Evolutionary conservation across 176 grass and related monocot genomes (phyloP), one percentile per base, ranked within the genome.

Genomic region (Cocos nucifera): DNA sequence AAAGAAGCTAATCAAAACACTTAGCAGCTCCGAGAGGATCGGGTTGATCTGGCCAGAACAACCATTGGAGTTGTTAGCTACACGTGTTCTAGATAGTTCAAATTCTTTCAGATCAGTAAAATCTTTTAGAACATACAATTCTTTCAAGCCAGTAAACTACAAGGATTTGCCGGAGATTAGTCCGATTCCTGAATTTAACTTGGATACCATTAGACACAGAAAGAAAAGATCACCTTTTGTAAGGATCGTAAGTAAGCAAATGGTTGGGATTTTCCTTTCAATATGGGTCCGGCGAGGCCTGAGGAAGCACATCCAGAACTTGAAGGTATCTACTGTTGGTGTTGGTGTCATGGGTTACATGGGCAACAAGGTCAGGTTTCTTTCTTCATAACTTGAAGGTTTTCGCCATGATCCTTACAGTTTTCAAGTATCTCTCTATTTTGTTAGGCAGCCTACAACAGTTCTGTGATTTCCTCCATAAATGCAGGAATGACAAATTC

Each of bases 301-400:
- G 25, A 62, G 93, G 17, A 80, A 80, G 58, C 85, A 85, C 71
- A 82, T 95, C 20, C 90, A 82, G 51, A 95, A 87, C 76, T 50
- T 95, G 63, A 90, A 84, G 83, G 86, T 95, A 44, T 87, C 90
- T 56, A 83, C 90, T 23, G 86, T 95, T 49, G 90, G 90, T 55
- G 90, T 95, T 26, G 93, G 93, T 50, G 84, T 83, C 78, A 97
- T 97, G 93, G 93, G 93, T 6, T 97, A 92, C 77, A 97, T 97
- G 51, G 93, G 93, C 61, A 97, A 92, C 81, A 97, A 92, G 76
- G 80, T 77, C 24, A 75, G 66, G 50, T 63, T 12, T 1, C 35
- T 32, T 23, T 20, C 29, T 56, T 25, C 21, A 19, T 22, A 6
- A 19, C 27, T 59, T 50, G 6, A 16, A n/a, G 17, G 12, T 55